These are phyloP conservation scores for Pseudocercospora musae DNA, from an alignment of 2,329 filamentous ascomycete species.

Conservation along the genomic window DNA sequence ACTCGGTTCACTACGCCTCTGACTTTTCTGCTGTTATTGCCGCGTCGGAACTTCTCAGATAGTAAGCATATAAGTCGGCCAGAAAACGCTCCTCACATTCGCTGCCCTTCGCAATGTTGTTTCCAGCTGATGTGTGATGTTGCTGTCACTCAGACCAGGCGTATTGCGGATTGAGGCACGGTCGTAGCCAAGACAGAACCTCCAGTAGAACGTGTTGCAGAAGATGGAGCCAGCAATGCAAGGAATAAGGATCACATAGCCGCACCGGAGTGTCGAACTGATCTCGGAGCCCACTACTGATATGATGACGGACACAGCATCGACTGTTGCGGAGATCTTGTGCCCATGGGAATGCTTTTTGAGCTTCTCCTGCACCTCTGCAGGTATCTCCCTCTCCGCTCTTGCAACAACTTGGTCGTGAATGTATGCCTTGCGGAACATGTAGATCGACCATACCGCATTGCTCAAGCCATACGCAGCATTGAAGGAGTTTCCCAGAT, in stretches of 20 bases:
- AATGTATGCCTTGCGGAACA: constrained; percentile 42
- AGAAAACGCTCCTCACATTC: constrained; percentile 8
- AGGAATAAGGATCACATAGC: constrained; percentile 51
- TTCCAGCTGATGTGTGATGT: background rate
- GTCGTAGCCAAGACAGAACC: constrained; percentile 14
- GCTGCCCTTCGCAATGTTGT: background rate
- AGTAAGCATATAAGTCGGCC: constrained; percentile 11
- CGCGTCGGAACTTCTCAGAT: background rate
- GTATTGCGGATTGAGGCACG: background rate
- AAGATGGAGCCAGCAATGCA: constrained; percentile 41
- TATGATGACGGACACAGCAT: constrained; percentile 47
- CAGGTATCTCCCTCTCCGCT: constrained; percentile 20
- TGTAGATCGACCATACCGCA: constrained; percentile 46
- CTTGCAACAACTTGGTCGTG: constrained; percentile 33
- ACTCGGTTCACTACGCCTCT: background rate
- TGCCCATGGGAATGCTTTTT: constrained; percentile 38
- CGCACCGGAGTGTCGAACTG: constrained; percentile 52
- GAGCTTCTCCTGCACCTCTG: constrained; percentile 15
- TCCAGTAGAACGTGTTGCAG: constrained; percentile 12
- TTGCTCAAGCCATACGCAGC: constrained; percentile 52
- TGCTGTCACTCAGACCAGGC: background rate
- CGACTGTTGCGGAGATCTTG: constrained; percentile 45
- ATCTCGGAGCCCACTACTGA: constrained; percentile 51
- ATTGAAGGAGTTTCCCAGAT: constrained; percentile 53
- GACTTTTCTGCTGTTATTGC: background rate